Base-by-base conservation (phyloP, 768 basidiomycete genomes). In the Boletus rubropictus region DNA sequence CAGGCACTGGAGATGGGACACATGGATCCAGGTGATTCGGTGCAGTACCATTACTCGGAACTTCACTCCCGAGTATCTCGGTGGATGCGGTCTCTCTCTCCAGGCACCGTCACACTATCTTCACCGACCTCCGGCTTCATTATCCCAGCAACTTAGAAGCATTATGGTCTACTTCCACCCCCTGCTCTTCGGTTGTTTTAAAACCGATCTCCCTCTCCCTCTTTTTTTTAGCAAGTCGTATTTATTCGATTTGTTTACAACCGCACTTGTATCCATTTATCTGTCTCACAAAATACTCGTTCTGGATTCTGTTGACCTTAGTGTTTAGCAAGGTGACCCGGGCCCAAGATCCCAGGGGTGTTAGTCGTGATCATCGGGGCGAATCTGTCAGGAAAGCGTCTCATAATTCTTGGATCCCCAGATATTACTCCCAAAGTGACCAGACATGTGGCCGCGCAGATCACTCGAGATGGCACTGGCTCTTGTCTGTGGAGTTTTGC, bases 41-140 rank as follows among this genome's bases (percentile, higher is more conserved):
- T 25, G 8, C 24, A 3, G 8, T 25, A 8, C 24, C 8, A 25
- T 25, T 6, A 8, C 24, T 24, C 24, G 24, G 24, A 3, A 3
- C 7, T 24, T 24, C 8, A 25, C 24, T 25, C n/a, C n/a, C n/a
- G n/a, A n/a, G n/a, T n/a, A n/a, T n/a, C n/a, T n/a, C n/a, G n/a
- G n/a, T n/a, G n/a, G n/a, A n/a, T n/a, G n/a, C n/a, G n/a, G n/a
- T n/a, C n/a, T n/a, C n/a, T n/a, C n/a, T n/a, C n/a, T n/a, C n/a
- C n/a, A n/a, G n/a, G n/a, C n/a, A n/a, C n/a, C n/a, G n/a, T n/a
- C n/a, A n/a, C n/a, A n/a, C n/a, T n/a, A n/a, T n/a, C n/a, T n/a
- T n/a, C n/a, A n/a, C n/a, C 24, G 73, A 76, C 46, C 60, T 77
- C 49, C 62, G 62, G 41, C 62, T 72, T n/a, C 61, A 65, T 12